These are phyloP conservation scores for Thozetella sp. DNA, from an alignment of 495 filamentous ascomycete species.

Conservation along the genomic window DNA sequence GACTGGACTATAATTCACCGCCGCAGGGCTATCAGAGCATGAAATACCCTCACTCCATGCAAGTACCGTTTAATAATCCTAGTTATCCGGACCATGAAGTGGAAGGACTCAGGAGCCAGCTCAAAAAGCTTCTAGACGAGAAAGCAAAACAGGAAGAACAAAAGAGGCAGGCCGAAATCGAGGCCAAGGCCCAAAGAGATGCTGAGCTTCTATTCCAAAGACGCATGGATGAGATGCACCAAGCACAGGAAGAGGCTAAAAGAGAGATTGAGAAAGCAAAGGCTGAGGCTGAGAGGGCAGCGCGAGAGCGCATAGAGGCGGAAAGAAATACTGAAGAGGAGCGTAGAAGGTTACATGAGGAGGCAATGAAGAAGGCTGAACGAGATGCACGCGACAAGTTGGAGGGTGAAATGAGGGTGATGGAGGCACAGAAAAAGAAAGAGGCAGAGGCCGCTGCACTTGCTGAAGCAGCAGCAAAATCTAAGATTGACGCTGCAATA, in stretches of 20 bases:
- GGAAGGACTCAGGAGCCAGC: background rate
- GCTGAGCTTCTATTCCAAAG: slow-evolving; percentile 33
- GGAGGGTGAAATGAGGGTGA: slow-evolving; percentile 29
- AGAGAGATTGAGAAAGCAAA: slow-evolving; percentile 37
- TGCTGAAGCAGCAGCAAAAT: slow-evolving; percentile 39
- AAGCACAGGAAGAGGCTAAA: slow-evolving; percentile 31
- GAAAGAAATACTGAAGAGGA: slow-evolving; percentile 36
- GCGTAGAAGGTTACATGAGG: slow-evolving; percentile 29
- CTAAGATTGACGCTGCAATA: slow-evolving; percentile 32
- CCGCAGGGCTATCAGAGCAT: background rate
- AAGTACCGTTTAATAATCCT: background rate
- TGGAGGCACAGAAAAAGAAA: slow-evolving; percentile 31
- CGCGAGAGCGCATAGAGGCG: slow-evolving; percentile 32
- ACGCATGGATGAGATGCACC: slow-evolving; percentile 41
- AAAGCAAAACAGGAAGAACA: slow-evolving; percentile 32
- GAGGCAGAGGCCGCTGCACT: slow-evolving; percentile 50
- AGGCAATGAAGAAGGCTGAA: slow-evolving; percentile 35
- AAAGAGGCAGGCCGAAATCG: slow-evolving; percentile 41
- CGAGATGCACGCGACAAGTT: slow-evolving; percentile 43
- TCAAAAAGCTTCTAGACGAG: slow-evolving; percentile 16
- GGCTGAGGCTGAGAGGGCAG: slow-evolving; percentile 43
- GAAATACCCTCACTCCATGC: background rate
- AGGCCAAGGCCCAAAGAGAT: slow-evolving; percentile 44
- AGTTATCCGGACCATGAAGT: background rate
- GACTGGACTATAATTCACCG: background rate